A percentile compares a stretch with the other conserved stretches of the same genome.
Evolutionary conservation across 306 rosid species (phyloP).

Genomic region (Pyrus communis): DNA sequence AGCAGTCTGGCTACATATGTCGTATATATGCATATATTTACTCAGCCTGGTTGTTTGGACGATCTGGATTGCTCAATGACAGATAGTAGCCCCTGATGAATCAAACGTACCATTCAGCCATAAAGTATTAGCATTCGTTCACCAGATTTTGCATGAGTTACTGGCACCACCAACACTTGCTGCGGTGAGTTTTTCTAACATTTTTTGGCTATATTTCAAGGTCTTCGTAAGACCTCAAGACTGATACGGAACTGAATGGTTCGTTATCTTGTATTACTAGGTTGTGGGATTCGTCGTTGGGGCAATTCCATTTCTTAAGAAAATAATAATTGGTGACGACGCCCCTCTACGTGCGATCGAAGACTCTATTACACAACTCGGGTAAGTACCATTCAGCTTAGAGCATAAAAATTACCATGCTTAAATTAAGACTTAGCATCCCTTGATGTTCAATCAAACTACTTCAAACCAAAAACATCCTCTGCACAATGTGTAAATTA

Average conservation of each 20-base stretch:
- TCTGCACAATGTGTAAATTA: not conserved
- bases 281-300: constrained; percentile 70
- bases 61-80: constrained; percentile 4
- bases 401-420: not conserved
- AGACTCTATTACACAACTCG: constrained; percentile 50
- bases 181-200: constrained; percentile 41
- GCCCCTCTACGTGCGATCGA: constrained; percentile 79
- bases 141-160: constrained; percentile 41
- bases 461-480: not conserved
- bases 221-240: not conserved
- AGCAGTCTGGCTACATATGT: not conserved
- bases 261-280: constrained; percentile 34
- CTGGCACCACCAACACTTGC: constrained; percentile 76
- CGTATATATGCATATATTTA: not conserved
- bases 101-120: constrained; percentile 26
- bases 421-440: not conserved
- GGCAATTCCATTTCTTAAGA: constrained; percentile 48
- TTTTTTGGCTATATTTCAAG: not conserved
- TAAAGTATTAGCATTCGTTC: constrained; percentile 20
- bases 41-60: not conserved
- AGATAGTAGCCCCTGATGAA: constrained; percentile 29
- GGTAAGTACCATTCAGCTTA: constrained; percentile 33
- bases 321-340: constrained; percentile 42
- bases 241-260: not conserved
- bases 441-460: not conserved